Conservation (phyloP, 2,329 filamentous ascomycete species). For the Pseudogymnoascus sp. region DNA sequence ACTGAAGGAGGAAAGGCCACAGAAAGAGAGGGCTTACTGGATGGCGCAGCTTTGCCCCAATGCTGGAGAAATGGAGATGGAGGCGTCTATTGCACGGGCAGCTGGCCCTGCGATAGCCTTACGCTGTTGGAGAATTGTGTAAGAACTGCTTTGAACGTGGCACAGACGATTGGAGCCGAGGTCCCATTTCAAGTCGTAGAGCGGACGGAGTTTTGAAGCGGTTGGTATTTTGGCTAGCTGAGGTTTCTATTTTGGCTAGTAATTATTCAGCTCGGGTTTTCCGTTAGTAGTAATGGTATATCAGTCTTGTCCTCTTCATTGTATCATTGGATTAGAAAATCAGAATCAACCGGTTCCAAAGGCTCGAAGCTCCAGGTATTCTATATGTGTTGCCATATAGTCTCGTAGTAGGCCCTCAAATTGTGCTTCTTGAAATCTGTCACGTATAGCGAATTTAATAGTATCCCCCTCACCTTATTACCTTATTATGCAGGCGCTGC, state of each 20-base stretch:
- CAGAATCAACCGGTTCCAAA: not conserved
- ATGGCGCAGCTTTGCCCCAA: not conserved
- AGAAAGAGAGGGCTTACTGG: not conserved
- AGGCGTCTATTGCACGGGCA: not conserved
- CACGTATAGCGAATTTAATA: slow-evolving; percentile 3
- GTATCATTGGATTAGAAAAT: not conserved
- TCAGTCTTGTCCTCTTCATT: not conserved
- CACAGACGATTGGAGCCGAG: not conserved
- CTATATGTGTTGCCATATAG: slow-evolving; percentile 14
- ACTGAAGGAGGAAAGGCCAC: too few relatives aligned
- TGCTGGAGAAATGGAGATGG: not conserved
- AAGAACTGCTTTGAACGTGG: not conserved
- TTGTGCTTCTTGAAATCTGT: slow-evolving; percentile 12
- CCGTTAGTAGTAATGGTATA: not conserved
- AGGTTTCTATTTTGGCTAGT: not conserved
- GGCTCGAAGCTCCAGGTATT: slow-evolving; percentile 8
- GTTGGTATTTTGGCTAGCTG: not conserved
- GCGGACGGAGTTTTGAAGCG: not conserved
- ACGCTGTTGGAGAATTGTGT: not conserved
- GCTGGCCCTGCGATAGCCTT: not conserved
- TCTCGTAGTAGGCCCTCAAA: slow-evolving; percentile 12
- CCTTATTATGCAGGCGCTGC: slow-evolving; percentile 10
- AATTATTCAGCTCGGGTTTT: not conserved
- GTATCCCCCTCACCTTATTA: slow-evolving; percentile 9
- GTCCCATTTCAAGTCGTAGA: not conserved